Percentiles rank a stretch among this genome's conserved stretches.
These are phyloP conservation scores for Clarireedia paspali DNA, from an alignment of 2,329 filamentous ascomycete genomes.

Conservation along the genomic window DNA sequence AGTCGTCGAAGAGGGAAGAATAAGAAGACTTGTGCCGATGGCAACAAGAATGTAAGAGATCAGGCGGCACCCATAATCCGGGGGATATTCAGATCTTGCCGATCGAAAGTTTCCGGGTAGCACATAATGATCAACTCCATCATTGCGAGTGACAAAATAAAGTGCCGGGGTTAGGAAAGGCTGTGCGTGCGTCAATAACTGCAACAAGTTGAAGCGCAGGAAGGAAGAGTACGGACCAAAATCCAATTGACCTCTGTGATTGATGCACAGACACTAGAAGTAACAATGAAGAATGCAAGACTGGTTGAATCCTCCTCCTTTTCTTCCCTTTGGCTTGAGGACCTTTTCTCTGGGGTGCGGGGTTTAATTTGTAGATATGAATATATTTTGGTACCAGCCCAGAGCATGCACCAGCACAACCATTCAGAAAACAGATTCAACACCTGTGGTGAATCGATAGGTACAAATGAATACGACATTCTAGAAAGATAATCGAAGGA, in stretches of 20 bases:
- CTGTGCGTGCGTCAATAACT: background rate
- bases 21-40: conserved; percentile 4
- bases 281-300: conserved; percentile 6
- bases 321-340: background rate
- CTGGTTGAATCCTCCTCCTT: conserved; percentile 1
- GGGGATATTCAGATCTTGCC: background rate
- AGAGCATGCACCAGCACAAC: conserved; percentile 4
- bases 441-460: background rate
- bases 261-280: conserved; percentile 6
- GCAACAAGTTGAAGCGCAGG: background rate
- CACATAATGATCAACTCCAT: background rate
- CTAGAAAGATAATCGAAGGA: background rate
- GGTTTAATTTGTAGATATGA: background rate
- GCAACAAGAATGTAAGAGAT: conserved; percentile 7
- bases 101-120: background rate
- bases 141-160: conserved; percentile 1
- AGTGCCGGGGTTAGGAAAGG: conserved; percentile 7
- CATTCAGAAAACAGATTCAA: conserved; percentile 3
- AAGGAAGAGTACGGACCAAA: background rate
- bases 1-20: background rate
- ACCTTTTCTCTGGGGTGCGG: background rate
- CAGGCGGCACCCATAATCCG: background rate
- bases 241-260: conserved; percentile 6
- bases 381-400: conserved; percentile 6
- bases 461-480: background rate